Evolutionary conservation across 2,329 filamentous ascomycete genomes (phyloP), one percentile per base, ranked within the genome.

Genomic region (Diplodia sapinea): DNA sequence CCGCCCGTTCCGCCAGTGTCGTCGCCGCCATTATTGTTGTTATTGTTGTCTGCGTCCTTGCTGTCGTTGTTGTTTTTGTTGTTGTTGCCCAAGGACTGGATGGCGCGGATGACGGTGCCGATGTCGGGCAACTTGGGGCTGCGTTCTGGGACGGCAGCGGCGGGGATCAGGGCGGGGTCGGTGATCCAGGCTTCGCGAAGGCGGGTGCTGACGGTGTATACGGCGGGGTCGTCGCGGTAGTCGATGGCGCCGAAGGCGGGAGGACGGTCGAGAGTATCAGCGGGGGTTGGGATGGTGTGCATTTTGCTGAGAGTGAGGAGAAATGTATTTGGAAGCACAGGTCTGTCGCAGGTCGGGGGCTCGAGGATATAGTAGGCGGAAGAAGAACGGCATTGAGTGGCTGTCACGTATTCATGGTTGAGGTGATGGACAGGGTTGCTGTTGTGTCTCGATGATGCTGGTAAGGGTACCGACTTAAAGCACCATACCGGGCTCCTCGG

Each of bases 161-260:
- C 12, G 11, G n/a, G 15, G 20, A 51, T 6, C 29, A 63, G 43
- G 4, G 59, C 15, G 5, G 59, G 59, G 12, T n/a, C 12, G 9
- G 43, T 63, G 43, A 26, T 2, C 59, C 59, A 63, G 12, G 43
- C 31, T n/a, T 63, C 29, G 59, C 59, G 59, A 12, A 63, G 59
- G 7, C 59, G 43, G 13, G 59, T 63, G 11, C 29, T 36, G 26
- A 63, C 59, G 29, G 59, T 63, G 3, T 36, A 20, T 43, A 63
- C 47, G 47, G 59, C 43, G 15, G 43, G n/a, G 47, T 63, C 59
- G 31, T 51, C 59, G 59, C 17, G n/a, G 31, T 63, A 63, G 47
- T 50, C 23, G 31, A 63, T 11, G 3, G 11, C 9, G 59, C 47
- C 29, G 59, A 51, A 63, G 47, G 59, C 15, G 3, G 57, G 38